Conservation (phyloP, 1,284 basidiomycete species). For the Phlebopus sp. region DNA sequence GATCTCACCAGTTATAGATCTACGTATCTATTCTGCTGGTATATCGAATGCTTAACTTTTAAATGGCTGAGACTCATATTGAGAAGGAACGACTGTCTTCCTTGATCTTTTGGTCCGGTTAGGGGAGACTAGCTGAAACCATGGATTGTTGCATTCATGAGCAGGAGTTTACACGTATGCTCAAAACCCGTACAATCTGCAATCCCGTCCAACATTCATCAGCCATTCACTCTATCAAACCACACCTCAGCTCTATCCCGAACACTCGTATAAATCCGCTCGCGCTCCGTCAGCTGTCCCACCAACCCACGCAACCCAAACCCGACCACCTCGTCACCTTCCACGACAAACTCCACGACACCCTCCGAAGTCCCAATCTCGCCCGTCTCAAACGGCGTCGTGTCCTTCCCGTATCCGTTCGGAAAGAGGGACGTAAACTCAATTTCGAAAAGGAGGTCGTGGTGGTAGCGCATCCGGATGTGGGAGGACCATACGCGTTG, state of each 20-base stretch:
- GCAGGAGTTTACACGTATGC: too few species aligned
- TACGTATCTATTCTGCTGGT: too few species aligned
- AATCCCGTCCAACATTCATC: too few species aligned
- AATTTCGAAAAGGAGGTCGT: constrained; percentile 14
- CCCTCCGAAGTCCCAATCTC: constrained; percentile 6
- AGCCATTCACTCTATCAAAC: constrained; percentile 28
- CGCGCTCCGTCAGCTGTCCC: constrained; percentile 15
- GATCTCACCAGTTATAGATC: too few species aligned
- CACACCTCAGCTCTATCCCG: constrained; percentile 25
- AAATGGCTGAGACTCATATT: too few species aligned
- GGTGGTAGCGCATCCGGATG: constrained; percentile 20
- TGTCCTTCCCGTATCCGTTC: constrained; percentile 28
- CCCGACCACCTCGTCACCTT: constrained; percentile 23
- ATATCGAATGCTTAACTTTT: too few species aligned
- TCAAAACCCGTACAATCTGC: too few species aligned
- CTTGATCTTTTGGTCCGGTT: too few species aligned
- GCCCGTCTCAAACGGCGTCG: constrained; percentile 26
- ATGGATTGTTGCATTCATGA: too few species aligned
- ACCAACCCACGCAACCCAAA: constrained; percentile 23
- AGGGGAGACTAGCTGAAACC: too few species aligned
- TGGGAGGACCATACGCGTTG: constrained; percentile 27
- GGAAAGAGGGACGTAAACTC: constrained; percentile 23
- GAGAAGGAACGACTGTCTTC: too few species aligned
- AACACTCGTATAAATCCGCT: constrained; percentile 10
- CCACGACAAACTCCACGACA: constrained; percentile 21